Conservation (phyloP, 129 eudicot genomes). For the Apium graveolens region DNA sequence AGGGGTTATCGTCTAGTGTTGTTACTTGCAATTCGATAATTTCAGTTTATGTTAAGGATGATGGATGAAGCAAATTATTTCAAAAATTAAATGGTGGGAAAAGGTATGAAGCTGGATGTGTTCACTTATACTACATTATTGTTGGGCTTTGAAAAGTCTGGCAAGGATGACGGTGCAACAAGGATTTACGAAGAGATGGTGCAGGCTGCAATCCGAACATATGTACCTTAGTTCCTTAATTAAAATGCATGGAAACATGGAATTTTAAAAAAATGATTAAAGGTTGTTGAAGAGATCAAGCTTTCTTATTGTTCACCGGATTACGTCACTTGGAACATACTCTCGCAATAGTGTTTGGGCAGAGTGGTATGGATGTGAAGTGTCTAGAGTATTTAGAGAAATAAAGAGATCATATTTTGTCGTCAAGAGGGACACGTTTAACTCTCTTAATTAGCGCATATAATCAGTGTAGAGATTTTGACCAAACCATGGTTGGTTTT, state of each 20-base stretch:
- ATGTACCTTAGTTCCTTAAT: conserved; percentile 75
- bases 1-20: conserved; percentile 55
- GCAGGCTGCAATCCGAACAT: conserved; percentile 77
- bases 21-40: conserved; percentile 85
- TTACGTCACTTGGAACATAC: conserved; percentile 87
- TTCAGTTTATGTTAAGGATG: conserved; percentile 72
- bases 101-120: conserved; percentile 77
- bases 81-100: conserved; percentile 51
- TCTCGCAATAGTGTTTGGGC: conserved; percentile 82
- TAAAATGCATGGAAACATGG: conserved; percentile 68
- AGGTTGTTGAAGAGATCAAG: conserved; percentile 67
- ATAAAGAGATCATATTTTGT: conserved; percentile 81
- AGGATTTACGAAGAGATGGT: conserved; percentile 67
- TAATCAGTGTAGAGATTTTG: conserved; percentile 70
- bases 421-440: conserved; percentile 70
- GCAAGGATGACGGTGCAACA: conserved; percentile 81
- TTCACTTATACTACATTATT: conserved; percentile 76
- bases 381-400: conserved; percentile 69
- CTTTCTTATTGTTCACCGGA: conserved; percentile 61
- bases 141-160: conserved; percentile 87
- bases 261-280: conserved; percentile 73
- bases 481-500: conserved; percentile 74
- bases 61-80: conserved; percentile 82
- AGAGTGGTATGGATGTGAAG: conserved; percentile 84
- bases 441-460: conserved; percentile 78